Base-by-base conservation (phyloP, 139 green algal genomes). In the Tetradesmus lagerheimii region DNA sequence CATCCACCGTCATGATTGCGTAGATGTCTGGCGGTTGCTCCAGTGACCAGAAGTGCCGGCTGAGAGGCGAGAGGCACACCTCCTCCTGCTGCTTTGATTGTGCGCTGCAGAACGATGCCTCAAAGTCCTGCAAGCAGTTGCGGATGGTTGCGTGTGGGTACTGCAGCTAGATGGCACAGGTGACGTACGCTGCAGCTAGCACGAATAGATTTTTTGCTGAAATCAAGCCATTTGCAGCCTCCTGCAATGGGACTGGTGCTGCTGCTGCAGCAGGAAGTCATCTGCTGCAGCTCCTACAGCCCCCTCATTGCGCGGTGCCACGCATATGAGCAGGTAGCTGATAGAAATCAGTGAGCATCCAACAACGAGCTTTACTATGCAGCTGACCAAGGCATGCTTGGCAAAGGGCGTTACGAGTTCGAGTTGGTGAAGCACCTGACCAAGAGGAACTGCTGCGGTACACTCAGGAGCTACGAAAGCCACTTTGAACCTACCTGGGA, bases 21-120 rank as follows among this genome's bases (percentile, higher is more conserved):
- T 91, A 91, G 14, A 91, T 91, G 78, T 91, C 87, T 18, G 87
- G 87, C 18, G 77, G 34, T 14, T 86, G 47, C 57, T 67, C 53
- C 9, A 85, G 62, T 29, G 71, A 87, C 4, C 66, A 66, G 38
- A 91, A 86, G 53, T 79, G 91, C 85, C 84, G 85, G 43, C 27
- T 53, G 18, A 89, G 64, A 5, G 85, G 85, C 8, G 43, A 77
- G 27, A 88, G 83, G 67, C 67, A 78, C 9, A 78, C 67, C 67
- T 78, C n/a, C n/a, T 71, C 57, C 57, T 71, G 50, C 50, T 64
- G 50, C 50, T 64, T 20, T 23, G 57, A 71, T 1, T n/a, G 8
- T 6, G 57, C 57, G 57, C 57, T 71, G 57, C 57, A 71, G 25
- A 71, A 71, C 31, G 57, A 71, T 11, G 57, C 57, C 57, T 71